Percentiles rank a stretch among this genome's conserved stretches.
These are phyloP conservation scores for Rubus idaeus DNA, from an alignment of 306 rosid genomes.

Conservation along the genomic window DNA sequence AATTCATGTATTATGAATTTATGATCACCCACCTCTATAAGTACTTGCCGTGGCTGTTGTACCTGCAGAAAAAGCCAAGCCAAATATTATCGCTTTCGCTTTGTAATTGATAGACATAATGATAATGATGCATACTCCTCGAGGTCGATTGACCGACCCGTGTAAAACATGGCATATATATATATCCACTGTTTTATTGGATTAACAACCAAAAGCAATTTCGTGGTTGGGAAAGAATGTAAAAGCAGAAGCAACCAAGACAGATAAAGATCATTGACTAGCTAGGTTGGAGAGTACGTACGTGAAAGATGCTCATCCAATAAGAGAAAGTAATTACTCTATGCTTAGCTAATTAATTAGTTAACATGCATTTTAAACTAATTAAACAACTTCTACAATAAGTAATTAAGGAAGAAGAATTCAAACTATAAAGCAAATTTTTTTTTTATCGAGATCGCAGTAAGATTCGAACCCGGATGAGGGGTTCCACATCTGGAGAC, in stretches of 20 bases:
- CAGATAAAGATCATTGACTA: neutral
- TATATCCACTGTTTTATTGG: neutral
- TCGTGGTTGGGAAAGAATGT: neutral
- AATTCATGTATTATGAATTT: too few relatives aligned
- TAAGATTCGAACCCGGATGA: too few relatives aligned
- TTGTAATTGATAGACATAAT: neutral
- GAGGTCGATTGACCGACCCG: neutral
- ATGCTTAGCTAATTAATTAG: neutral
- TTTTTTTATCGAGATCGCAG: too few relatives aligned
- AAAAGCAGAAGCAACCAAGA: neutral
- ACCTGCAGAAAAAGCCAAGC: neutral
- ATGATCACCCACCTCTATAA: neutral
- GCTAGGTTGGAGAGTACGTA: neutral
- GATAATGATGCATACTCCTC: neutral
- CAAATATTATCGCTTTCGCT: neutral
- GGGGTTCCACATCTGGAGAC: too few relatives aligned
- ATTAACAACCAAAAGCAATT: neutral
- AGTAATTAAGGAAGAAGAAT: slow-evolving; percentile 5
- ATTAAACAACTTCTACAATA: neutral
- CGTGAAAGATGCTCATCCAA: neutral
- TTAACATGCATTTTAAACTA: neutral
- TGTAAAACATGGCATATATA: neutral
- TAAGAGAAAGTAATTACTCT: neutral
- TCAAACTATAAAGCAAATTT: too few relatives aligned
- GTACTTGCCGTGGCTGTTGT: neutral